These are phyloP conservation scores for Globisporangium camurandrum DNA, from an alignment of 352 stramenopile genomes.

Conservation along the genomic window DNA sequence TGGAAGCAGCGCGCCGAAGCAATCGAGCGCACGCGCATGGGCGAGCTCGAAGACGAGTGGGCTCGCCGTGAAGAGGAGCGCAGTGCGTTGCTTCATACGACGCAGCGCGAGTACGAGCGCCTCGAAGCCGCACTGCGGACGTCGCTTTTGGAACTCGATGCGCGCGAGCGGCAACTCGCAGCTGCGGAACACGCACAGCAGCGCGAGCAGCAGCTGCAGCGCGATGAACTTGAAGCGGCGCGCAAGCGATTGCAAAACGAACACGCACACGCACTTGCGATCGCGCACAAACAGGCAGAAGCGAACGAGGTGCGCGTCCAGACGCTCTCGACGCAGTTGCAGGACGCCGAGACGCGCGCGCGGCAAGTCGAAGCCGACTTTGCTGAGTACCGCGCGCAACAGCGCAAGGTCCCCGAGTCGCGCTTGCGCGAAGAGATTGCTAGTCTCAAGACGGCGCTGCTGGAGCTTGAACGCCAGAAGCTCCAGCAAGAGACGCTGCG, in stretches of 20 bases:
- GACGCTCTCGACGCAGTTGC: constrained; percentile 34
- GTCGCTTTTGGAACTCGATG: constrained; percentile 50
- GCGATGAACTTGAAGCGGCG: constrained; percentile 50
- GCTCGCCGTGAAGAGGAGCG: constrained; percentile 68
- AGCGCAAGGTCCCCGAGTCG: constrained; percentile 65
- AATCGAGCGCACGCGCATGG: constrained; percentile 59
- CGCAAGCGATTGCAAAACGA: constrained; percentile 57
- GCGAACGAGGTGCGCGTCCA: constrained; percentile 33
- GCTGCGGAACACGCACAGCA: constrained; percentile 43
- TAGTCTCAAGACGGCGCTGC: constrained; percentile 38
- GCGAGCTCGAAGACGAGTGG: constrained; percentile 74
- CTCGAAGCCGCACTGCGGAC: constrained; percentile 52
- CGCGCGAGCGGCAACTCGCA: constrained; percentile 46
- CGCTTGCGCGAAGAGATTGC: constrained; percentile 67
- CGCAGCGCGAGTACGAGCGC: constrained; percentile 62
- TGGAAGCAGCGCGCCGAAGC: constrained; percentile 48
- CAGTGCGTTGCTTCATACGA: constrained; percentile 33
- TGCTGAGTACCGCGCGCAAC: constrained; percentile 56
- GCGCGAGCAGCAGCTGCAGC: constrained; percentile 41
- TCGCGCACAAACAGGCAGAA: constrained; percentile 54
- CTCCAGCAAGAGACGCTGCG: constrained; percentile 26
- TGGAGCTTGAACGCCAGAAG: constrained; percentile 60
- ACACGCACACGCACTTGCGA: constrained; percentile 35
- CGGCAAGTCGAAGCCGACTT: constrained; percentile 66
- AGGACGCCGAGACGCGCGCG: constrained; percentile 32